Conservation (phyloP, 1,139 yeast species). For the Suzukiozyma palmioleophila region DNA sequence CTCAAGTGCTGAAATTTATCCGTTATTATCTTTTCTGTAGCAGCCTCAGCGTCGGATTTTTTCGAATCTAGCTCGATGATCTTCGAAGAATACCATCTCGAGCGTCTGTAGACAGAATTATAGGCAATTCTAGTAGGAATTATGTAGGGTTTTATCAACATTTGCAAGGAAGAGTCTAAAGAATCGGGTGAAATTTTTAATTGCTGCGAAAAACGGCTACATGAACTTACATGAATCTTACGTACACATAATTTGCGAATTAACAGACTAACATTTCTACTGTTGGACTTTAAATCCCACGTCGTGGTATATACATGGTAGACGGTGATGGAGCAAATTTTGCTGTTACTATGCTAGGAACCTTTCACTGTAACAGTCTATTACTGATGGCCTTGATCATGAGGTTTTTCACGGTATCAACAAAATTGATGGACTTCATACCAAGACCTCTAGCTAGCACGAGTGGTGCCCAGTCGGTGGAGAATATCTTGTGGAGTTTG, state of each 20-base stretch:
- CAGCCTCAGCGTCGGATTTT: constrained; percentile 3
- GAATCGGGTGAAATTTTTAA: not conserved
- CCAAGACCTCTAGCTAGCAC: constrained; percentile 78
- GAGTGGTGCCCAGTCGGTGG: constrained; percentile 68
- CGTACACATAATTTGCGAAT: too few species aligned
- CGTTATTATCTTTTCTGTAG: not conserved
- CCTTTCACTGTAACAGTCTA: constrained; percentile 8
- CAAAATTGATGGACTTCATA: constrained; percentile 57
- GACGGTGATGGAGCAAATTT: too few species aligned
- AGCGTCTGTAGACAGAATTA: not conserved
- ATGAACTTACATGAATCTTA: constrained; percentile 9
- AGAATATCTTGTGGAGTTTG: constrained; percentile 82
- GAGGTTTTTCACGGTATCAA: constrained; percentile 57
- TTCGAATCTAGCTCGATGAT: constrained; percentile 4
- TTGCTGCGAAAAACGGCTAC: constrained; percentile 7
- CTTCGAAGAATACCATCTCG: constrained; percentile 1
- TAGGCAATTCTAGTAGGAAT: not conserved
- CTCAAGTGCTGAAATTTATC: constrained; percentile 11
- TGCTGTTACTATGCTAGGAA: too few species aligned
- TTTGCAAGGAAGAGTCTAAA: not conserved
- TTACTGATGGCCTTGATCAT: constrained; percentile 35
- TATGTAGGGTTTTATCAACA: too few species aligned
- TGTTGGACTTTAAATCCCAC: too few species aligned
- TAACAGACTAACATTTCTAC: too few species aligned
- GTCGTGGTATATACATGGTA: too few species aligned